Evolutionary conservation across 2,329 filamentous ascomycete species (phyloP).

Genomic region (Aspergillus sp.): DNA sequence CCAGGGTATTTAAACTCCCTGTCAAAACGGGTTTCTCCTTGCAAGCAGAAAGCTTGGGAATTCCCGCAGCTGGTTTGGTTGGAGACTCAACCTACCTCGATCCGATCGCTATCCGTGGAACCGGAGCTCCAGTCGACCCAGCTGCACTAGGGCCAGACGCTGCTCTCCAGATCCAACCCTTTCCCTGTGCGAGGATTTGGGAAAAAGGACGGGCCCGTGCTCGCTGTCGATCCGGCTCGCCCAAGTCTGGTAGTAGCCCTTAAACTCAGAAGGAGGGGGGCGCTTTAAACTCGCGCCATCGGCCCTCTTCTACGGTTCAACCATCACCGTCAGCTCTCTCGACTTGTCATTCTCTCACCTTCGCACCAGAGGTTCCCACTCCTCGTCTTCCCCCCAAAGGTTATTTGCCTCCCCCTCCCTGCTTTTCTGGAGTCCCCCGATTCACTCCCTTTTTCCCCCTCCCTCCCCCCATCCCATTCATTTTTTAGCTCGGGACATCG

Average conservation of each 20-base stretch:
- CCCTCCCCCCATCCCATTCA: slow-evolving; percentile 5
- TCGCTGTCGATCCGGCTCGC: slow-evolving; percentile 28
- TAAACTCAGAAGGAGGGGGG: slow-evolving; percentile 22
- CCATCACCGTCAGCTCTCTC: slow-evolving; percentile 21
- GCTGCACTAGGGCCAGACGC: slow-evolving; percentile 18
- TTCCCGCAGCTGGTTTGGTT: slow-evolving; percentile 31
- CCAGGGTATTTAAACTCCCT: slow-evolving; percentile 16
- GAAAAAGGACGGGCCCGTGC: slow-evolving; percentile 25
- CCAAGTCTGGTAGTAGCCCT: slow-evolving; percentile 33
- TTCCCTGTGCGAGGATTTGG: slow-evolving; percentile 11
- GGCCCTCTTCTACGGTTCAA: slow-evolving; percentile 24
- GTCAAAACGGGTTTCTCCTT: slow-evolving; percentile 16
- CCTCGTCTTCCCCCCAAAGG: slow-evolving; percentile 13
- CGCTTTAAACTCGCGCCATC: slow-evolving; percentile 25
- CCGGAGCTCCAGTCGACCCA: slow-evolving; percentile 27
- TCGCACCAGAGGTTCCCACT: slow-evolving; percentile 14
- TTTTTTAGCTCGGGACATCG: slow-evolving; percentile 15
- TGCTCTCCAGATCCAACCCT: slow-evolving; percentile 23
- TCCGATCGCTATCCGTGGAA: slow-evolving; percentile 33
- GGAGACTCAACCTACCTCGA: slow-evolving; percentile 20
- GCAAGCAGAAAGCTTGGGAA: slow-evolving; percentile 29
- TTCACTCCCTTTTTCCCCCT: slow-evolving; percentile 2
- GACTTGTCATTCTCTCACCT: slow-evolving; percentile 24
- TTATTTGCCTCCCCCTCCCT: slow-evolving; percentile 23
- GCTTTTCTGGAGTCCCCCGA: slow-evolving; percentile 11